Conservation (phyloP, 441 rosid species). For the Brassica balearica region DNA sequence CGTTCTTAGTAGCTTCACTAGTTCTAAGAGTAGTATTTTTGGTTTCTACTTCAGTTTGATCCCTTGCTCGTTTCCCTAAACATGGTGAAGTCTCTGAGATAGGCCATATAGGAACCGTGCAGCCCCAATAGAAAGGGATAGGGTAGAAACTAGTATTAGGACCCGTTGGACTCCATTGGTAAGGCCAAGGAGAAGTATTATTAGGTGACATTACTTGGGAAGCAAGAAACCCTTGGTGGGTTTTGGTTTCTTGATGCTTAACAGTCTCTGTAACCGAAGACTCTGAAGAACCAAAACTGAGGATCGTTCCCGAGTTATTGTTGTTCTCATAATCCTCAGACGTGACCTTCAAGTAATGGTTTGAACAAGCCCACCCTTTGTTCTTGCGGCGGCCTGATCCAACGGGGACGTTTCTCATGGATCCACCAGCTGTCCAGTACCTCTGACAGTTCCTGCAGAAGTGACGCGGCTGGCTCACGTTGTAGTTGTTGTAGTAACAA, state of each 20-base stretch:
- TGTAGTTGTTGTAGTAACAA: constrained; percentile 74
- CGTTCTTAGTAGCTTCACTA: constrained; percentile 44
- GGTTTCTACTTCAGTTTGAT: constrained; percentile 42
- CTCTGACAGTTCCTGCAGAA: constrained; percentile 70
- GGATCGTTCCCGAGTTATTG: constrained; percentile 44
- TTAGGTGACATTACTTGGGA: constrained; percentile 43
- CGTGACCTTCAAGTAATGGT: constrained; percentile 47
- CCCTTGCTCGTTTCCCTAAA: constrained; percentile 58
- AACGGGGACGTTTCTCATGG: constrained; percentile 64
- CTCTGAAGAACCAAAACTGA: constrained; percentile 38
- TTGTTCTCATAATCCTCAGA: constrained; percentile 37
- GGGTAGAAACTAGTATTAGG: constrained; percentile 49
- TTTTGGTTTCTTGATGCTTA: constrained; percentile 40
- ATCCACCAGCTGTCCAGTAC: constrained; percentile 76
- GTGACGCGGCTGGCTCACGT: constrained; percentile 71
- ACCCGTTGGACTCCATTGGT: constrained; percentile 49
- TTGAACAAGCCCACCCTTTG: constrained; percentile 51
- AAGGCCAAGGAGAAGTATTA: constrained; percentile 49
- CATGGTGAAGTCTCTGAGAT: constrained; percentile 41
- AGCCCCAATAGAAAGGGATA: constrained; percentile 51
- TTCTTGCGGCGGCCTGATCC: constrained; percentile 76
- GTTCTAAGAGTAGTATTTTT: constrained; percentile 37
- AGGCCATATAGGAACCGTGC: constrained; percentile 45
- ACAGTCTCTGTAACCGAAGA: constrained; percentile 41
- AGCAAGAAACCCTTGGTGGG: constrained; percentile 36